A percentile compares a stretch with the other conserved stretches of the same genome.
Evolutionary conservation across 169 alveolate species (phyloP).

Genomic region (Theileria equi): DNA sequence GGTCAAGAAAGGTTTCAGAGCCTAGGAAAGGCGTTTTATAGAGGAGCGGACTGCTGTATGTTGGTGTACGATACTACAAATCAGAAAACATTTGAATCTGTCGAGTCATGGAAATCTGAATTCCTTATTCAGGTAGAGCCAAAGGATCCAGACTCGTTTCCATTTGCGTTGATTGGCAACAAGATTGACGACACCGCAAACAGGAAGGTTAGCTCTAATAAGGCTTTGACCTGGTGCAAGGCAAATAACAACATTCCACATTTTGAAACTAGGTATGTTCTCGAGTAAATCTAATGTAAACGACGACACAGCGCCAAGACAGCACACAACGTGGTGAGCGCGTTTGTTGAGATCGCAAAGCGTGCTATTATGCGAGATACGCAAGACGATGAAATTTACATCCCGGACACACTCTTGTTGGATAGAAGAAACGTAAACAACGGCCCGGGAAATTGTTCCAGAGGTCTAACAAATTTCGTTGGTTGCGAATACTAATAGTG

Average conservation of each 20-base stretch:
- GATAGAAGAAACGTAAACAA: slow-evolving; percentile 48
- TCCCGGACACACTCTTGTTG: slow-evolving; percentile 58
- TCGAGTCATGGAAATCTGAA: slow-evolving; percentile 96
- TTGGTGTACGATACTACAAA: slow-evolving; percentile 92
- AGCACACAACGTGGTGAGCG: slow-evolving; percentile 91
- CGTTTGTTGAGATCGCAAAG: slow-evolving; percentile 90
- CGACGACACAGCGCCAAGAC: slow-evolving; percentile 87
- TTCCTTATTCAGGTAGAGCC: slow-evolving; percentile 94
- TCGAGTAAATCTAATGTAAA: background rate
- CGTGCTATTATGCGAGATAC: slow-evolving; percentile 81
- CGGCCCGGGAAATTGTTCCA: slow-evolving; percentile 32
- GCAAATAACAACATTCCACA: slow-evolving; percentile 87
- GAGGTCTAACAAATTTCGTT: slow-evolving; percentile 36
- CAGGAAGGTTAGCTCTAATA: slow-evolving; percentile 85
- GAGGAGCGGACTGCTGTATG: slow-evolving; percentile 99
- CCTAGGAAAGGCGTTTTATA: slow-evolving; percentile 96
- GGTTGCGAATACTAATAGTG: slow-evolving; percentile 23
- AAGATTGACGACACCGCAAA: slow-evolving; percentile 92
- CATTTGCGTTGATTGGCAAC: slow-evolving; percentile 96
- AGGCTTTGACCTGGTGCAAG: slow-evolving; percentile 91
- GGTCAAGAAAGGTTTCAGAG: slow-evolving; percentile 98
- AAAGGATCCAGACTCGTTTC: slow-evolving; percentile 91
- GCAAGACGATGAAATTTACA: slow-evolving; percentile 82
- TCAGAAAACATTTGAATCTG: slow-evolving; percentile 88
- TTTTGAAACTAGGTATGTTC: slow-evolving; percentile 87